Percentiles rank a stretch among this genome's conserved stretches.
Evolutionary conservation across 140 eudicot species (phyloP).

Genomic region (Stevia rebaudiana): DNA sequence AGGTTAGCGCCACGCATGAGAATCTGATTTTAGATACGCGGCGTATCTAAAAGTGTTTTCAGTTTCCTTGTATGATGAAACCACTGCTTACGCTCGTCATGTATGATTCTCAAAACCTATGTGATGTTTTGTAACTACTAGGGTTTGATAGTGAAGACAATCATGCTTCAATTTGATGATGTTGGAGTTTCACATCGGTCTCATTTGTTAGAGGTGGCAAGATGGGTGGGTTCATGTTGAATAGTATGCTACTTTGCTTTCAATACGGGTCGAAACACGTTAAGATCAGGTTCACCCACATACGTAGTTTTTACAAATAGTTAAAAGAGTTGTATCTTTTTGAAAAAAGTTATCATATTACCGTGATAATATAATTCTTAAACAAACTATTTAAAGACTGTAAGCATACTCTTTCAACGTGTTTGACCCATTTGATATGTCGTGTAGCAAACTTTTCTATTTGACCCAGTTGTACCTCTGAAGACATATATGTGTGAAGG

Average conservation of each 20-base stretch:
- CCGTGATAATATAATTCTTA: neutral
- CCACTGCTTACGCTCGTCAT: conserved; percentile 28
- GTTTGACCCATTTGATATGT: neutral
- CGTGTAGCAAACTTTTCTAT: neutral
- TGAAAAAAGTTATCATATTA: neutral
- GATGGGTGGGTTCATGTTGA: neutral
- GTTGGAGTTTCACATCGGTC: neutral
- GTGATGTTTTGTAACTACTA: conserved; percentile 29
- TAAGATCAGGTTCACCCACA: neutral
- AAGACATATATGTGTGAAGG: neutral
- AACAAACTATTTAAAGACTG: neutral
- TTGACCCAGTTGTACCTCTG: neutral
- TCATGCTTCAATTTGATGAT: neutral
- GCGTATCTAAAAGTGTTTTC: conserved; percentile 32
- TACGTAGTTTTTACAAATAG: neutral
- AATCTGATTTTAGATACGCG: conserved; percentile 18
- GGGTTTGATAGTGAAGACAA: neutral
- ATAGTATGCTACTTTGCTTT: neutral
- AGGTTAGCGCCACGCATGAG: conserved; percentile 31
- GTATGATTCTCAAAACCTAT: conserved; percentile 36
- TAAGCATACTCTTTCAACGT: conserved; percentile 7
- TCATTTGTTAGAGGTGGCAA: conserved; percentile 12
- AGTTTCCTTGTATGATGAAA: conserved; percentile 13
- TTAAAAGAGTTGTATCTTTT: neutral
- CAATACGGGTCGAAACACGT: neutral